Percentiles rank a stretch among this genome's conserved stretches.
phyloP scores from a whole-genome alignment of 75 land plant genomes.

The Adiantum capillusveneris region DNA sequence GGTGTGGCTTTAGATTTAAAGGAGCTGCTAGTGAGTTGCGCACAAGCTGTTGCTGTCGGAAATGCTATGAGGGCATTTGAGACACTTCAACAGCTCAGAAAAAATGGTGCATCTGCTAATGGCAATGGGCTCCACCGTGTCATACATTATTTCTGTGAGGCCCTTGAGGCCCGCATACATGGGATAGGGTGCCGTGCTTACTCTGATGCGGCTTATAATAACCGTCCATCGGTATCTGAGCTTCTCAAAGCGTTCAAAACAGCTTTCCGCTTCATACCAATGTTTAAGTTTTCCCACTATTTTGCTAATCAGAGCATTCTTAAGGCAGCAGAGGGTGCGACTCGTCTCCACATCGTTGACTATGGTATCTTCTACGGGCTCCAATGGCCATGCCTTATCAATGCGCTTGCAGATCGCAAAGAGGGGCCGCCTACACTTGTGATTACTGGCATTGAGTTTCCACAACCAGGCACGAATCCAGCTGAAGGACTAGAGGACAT shows the following conservation, averaged over 20 bases:
- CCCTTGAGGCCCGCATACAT: conserved; percentile 20
- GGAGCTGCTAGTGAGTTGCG: conserved; percentile 48
- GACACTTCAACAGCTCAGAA: conserved; percentile 42
- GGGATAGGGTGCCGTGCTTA: conserved; percentile 23
- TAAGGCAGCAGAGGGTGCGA: conserved; percentile 22
- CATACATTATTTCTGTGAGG: not conserved
- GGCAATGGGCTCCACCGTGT: conserved; percentile 1
- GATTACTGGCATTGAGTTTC: conserved; percentile 31
- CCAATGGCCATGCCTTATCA: conserved; percentile 31
- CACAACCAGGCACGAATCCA: conserved; percentile 28
- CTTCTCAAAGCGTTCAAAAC: conserved; percentile 16
- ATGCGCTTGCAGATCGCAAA: conserved; percentile 14
- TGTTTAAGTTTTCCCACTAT: conserved; percentile 14
- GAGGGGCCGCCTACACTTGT: conserved; percentile 29
- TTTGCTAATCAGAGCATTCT: conserved; percentile 18
- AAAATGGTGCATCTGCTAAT: conserved; percentile 16
- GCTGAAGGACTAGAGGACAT: conserved; percentile 24
- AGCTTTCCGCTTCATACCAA: conserved; percentile 7
- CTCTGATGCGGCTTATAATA: conserved; percentile 9
- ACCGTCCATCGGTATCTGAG: conserved; percentile 8
- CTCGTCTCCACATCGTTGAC: conserved; percentile 21
- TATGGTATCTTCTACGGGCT: conserved; percentile 28
- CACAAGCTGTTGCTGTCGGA: conserved; percentile 54
- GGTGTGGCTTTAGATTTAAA: conserved; percentile 21
- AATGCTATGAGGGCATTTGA: conserved; percentile 40